Evolutionary conservation across 306 rosid species (phyloP).

Genomic region (Sphenostylis stenocarpa): DNA sequence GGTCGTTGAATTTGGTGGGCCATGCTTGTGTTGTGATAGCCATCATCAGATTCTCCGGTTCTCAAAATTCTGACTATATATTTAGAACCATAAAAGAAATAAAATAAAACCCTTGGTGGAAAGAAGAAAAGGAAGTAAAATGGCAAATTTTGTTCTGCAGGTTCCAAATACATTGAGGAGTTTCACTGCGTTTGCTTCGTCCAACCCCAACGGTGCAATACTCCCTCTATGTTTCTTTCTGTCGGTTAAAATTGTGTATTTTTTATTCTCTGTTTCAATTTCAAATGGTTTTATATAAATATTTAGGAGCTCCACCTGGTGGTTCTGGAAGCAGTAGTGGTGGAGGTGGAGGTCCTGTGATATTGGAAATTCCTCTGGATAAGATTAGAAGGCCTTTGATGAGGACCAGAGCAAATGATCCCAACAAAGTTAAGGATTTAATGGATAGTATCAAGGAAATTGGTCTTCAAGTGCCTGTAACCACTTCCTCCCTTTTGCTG

Average conservation of each 20-base stretch:
- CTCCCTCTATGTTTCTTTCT: conserved; percentile 2
- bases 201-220: conserved; percentile 62
- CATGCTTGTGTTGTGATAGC: neutral
- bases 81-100: neutral
- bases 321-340: conserved; percentile 48
- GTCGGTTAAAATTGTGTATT: neutral
- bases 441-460: conserved; percentile 85
- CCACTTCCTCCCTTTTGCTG: conserved; percentile 14
- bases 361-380: conserved; percentile 87
- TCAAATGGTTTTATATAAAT: neutral
- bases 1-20: conserved; percentile 41
- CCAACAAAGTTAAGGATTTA: conserved; percentile 66
- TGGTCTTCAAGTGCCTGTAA: conserved; percentile 95
- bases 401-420: conserved; percentile 88
- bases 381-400: conserved; percentile 88
- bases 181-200: conserved; percentile 67
- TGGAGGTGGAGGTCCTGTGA: conserved; percentile 72
- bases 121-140: conserved; percentile 30
- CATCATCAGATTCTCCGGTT: neutral
- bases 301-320: conserved; percentile 60
- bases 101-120: neutral
- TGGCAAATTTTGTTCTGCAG: conserved; percentile 70
- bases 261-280: neutral
- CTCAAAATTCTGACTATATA: conserved; percentile 1
- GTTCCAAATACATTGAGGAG: conserved; percentile 60